phyloP scores from a whole-genome alignment of 176 grass and related monocot genomes.

The Metroxylon sagu region DNA sequence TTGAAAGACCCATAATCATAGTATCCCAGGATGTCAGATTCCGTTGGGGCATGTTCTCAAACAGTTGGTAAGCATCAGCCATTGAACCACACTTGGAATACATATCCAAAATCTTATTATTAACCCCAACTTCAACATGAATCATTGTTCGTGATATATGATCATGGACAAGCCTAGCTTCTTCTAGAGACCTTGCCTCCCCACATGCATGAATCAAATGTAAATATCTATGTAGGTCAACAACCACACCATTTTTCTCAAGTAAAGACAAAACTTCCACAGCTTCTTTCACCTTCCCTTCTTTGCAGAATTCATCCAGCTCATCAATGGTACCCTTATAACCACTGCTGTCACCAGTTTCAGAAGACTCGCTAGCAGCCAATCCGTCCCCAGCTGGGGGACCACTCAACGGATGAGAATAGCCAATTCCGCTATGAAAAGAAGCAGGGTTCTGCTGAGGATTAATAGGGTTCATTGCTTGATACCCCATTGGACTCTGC shows the following conservation, averaged over 20 bases:
- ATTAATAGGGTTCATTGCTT: neutral
- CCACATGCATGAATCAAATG: constrained; percentile 70
- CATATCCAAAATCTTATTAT: constrained; percentile 85
- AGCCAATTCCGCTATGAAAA: constrained; percentile 19
- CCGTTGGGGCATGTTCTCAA: constrained; percentile 47
- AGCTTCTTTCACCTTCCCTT: constrained; percentile 75
- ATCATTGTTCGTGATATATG: constrained; percentile 37
- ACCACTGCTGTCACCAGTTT: constrained; percentile 4
- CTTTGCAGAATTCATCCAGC: constrained; percentile 64
- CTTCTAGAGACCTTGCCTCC: constrained; percentile 40
- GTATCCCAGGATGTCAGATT: constrained; percentile 75
- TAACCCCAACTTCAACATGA: constrained; percentile 37
- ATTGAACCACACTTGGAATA: constrained; percentile 78
- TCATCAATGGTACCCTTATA: constrained; percentile 67
- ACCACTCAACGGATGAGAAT: constrained; percentile 3
- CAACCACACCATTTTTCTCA: constrained; percentile 28
- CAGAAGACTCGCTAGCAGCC: constrained; percentile 25
- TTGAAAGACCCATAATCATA: constrained; percentile 72
- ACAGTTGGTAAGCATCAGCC: constrained; percentile 61
- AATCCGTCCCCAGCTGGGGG: constrained; percentile 19
- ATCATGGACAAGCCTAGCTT: constrained; percentile 55
- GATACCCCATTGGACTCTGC: constrained; percentile 2
- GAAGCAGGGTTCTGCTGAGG: constrained; percentile 17
- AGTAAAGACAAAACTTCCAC: constrained; percentile 46
- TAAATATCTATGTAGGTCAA: constrained; percentile 37